Base-by-base conservation (phyloP, 1,284 basidiomycete species). In the Papiliotrema fonsecae region DNA sequence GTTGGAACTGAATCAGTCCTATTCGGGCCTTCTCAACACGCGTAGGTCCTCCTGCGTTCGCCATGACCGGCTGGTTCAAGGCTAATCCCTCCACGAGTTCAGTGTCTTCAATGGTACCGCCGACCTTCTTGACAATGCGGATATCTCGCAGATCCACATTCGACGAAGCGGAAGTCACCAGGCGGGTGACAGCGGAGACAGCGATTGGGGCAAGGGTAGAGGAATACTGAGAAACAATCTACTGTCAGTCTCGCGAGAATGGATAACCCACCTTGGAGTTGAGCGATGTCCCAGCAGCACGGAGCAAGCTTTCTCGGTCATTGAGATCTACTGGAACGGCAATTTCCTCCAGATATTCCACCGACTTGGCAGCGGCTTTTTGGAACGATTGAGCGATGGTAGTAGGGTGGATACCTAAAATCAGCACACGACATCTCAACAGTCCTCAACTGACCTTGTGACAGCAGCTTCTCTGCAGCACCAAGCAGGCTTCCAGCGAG, bases 181-280 rank as follows among this genome's bases (percentile, higher is more conserved):
- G 81, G 50, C 90, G 86, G 26, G 86, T 89, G 38, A 99, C 96
- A n/a, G 94, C 92, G 50, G 85, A 81, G 21, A 98, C 96, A 30
- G 96, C 96, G 60, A 98, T 98, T 37, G 96, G 96, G 13, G 96
- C 90, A 49, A 99, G 82, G 32, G 89, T 91, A 10, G 92, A 89
- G 4, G 96, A 98, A 75, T 97, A 98, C 81, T 98, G 96, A 18
- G 94, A 97, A 40, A 98, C 96, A 62, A 99, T 97, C 90, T 94
- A 14, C 42, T 11, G 2, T 26, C 14, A 14, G 27, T 21, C 27
- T 31, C 19, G 13, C 19, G 42, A n/a, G 11, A 2, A 31, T 5
- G 28, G 19, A 35, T 13, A 31, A 47, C 74, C 35, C 53, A 86
- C 91, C 78, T 97, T 99, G 48, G 94, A 98, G 77, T 96, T 97